Base-by-base conservation (phyloP, 176 grass and related monocot genomes). In the Guadua angustifolia region DNA sequence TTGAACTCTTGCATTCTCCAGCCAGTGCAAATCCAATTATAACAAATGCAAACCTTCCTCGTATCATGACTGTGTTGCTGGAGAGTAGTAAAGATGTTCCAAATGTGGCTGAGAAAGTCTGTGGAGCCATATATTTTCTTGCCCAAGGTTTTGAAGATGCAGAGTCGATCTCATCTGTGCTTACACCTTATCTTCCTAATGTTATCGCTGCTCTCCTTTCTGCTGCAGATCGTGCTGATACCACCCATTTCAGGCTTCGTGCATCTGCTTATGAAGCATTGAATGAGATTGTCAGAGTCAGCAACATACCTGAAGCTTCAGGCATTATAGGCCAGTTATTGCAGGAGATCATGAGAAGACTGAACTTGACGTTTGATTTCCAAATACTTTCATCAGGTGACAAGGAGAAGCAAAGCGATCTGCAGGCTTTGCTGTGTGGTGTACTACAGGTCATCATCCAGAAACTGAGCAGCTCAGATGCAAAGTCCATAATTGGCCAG, bases 211-310 rank as follows among this genome's bases (percentile, higher is more conserved):
- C 94, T 81, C 92, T 97, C 72, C 81, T 97, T 69, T 83, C 81
- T 80, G 91, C 94, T 19, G 94, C 90, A 25, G 90, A 97, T 85
- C 88, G 92, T 85, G 64, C 78, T 64, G 92, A 94, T 63, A 78
- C 83, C 18, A 85, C 73, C 78, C 91, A 94, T 86, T 86, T 76
- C 58, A 92, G 90, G 84, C 88, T 97, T 72, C 88, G 90, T 60
- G 84, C 92, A 73, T 90, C 94, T 71, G 90, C 92, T 69, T 97
- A 97, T 87, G 94, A 94, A 84, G 91, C 94, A 24, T 64, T 97
- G 81, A 97, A 97, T 89, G 92, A 97, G 84, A 74, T 97, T 60
- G 94, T 97, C 16, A 94, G 94, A 90, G 91, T 89, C 47, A 92
- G 92, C 82, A 89, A 81, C 42, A 58, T 89, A 71, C 70, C 88